Base-by-base conservation (phyloP, 2,329 filamentous ascomycete species). In the Elsinoe perseae region DNA sequence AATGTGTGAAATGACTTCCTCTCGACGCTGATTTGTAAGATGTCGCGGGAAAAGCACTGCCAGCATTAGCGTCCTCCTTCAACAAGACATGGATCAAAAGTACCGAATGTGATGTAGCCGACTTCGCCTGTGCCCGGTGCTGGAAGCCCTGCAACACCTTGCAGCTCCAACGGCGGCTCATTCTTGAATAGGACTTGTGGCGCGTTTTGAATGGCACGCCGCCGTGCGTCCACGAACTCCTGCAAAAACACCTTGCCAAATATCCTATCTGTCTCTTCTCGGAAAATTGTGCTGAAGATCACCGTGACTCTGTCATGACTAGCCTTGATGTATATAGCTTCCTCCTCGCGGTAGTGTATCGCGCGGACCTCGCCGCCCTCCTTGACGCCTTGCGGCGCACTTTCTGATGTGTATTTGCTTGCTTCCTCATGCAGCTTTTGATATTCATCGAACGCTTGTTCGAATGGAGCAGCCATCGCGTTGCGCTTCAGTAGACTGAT, bases 231-330 rank as follows among this genome's bases (percentile, higher is more conserved):
- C 57, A 97, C 95, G 63, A 99, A 98, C 73, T 99, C 93, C 75
- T 96, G 91, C 64, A 98, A 83, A 70, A 99, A 98, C 12, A 98
- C 90, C 75, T 96, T 97, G 64, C 93, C 93, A 67, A 95, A 98
- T 57, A 99, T 89, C 60, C 92, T 81, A 70, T 98, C 93, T 56
- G 95, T 98, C 75, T 98, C 95, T 70, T 99, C 95, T 57, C 89
- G 81, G 80, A 99, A 99, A 54, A 97, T 83, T 40, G 93, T 98
- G 74, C 90, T 95, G 80, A 98, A 98, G 68, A 98, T 98, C 66
- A 98, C 91, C 0, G 95, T 98, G 54, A 99, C 93, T 66, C 93
- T 85, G 71, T 99, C 93, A 75, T 95, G 87, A 71, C 88, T 95
- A 60, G 93, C 92, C 77, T 98, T 97, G 77, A 98, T 86, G 73